Percentiles rank a stretch among this genome's conserved stretches.
Evolutionary conservation across 768 basidiomycete species (phyloP).

Genomic region (Trametes cinnabarina): DNA sequence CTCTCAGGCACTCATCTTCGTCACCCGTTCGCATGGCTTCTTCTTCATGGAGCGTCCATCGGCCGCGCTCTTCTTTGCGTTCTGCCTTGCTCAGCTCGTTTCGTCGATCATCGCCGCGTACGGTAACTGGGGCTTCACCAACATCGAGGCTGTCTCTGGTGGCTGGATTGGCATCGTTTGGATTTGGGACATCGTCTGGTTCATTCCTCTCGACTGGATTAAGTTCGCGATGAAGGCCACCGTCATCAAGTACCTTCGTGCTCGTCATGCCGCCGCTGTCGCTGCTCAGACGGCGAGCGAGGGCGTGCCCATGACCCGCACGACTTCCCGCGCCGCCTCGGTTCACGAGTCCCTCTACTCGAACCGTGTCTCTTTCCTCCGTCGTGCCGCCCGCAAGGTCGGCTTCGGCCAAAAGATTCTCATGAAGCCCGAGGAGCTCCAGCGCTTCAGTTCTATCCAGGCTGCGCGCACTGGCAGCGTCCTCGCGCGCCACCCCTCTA

Average conservation of each 20-base stretch:
- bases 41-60: constrained; percentile 98
- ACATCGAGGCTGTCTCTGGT: constrained; percentile 76
- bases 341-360: constrained; percentile 92
- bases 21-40: constrained; percentile 91
- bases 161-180: constrained; percentile 98
- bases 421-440: constrained; percentile 83
- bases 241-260: constrained; percentile 80
- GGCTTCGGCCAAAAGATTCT: constrained; percentile 80
- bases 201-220: constrained; percentile 91
- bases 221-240: constrained; percentile 97
- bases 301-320: constrained; percentile 78
- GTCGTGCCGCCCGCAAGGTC: constrained; percentile 82
- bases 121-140: constrained; percentile 92
- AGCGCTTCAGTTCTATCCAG: constrained; percentile 85
- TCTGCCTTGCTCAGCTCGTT: constrained; percentile 90
- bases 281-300: constrained; percentile 38
- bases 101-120: constrained; percentile 95
- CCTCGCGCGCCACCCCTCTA: constrained; percentile 73
- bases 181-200: constrained; percentile 97
- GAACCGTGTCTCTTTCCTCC: constrained; percentile 92
- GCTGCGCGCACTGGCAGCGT: constrained; percentile 74
- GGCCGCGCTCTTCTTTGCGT: constrained; percentile 81
- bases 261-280: constrained; percentile 48
- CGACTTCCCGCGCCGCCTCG: constrained; percentile 85
- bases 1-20: constrained; percentile 96